Percentiles rank a stretch among this genome's conserved stretches.
These are phyloP conservation scores for Akanthomyces lecanii DNA, from an alignment of 2,329 filamentous ascomycete species.

Conservation along the genomic window DNA sequence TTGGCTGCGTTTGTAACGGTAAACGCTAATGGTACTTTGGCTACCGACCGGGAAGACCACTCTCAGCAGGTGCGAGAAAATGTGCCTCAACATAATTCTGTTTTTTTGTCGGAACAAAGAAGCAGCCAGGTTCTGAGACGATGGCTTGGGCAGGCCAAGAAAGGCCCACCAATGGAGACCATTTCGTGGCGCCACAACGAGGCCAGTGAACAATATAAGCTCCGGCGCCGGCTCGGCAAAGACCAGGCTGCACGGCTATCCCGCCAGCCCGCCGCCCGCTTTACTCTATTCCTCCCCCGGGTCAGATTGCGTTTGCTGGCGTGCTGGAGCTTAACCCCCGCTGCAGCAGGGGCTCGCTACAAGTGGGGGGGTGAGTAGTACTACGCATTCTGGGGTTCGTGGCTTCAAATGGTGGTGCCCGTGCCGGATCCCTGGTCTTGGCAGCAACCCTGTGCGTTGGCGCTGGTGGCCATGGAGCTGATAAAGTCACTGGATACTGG, in stretches of 20 bases:
- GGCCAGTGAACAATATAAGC: slow-evolving; percentile 2
- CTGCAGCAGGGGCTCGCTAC: not conserved
- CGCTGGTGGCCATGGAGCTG: not conserved
- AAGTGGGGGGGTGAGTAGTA: not conserved
- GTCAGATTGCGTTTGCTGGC: slow-evolving; percentile 14
- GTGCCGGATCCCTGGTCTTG: slow-evolving; percentile 16
- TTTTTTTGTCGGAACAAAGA: not conserved
- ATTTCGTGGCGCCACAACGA: not conserved
- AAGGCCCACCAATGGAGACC: not conserved
- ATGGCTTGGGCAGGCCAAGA: slow-evolving; percentile 3
- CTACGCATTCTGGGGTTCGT: slow-evolving; percentile 14
- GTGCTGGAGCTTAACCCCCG: slow-evolving; percentile 11
- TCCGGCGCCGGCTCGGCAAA: slow-evolving; percentile 17
- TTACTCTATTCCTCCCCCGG: not conserved
- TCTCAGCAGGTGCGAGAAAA: not conserved
- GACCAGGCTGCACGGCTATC: slow-evolving; percentile 7
- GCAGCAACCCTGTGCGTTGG: slow-evolving; percentile 15
- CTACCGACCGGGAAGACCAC: not conserved
- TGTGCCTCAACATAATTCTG: not conserved
- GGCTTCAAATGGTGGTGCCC: slow-evolving; percentile 5
- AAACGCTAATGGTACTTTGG: not conserved
- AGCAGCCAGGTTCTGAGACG: not conserved
- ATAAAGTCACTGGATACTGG: not conserved
- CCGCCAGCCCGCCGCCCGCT: slow-evolving; percentile 1
- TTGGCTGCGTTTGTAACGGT: not conserved